Evolutionary conservation across 164 flowering plant genomes (phyloP), one percentile per base, ranked within the genome.

Genomic region (Liriodendron chinense): DNA sequence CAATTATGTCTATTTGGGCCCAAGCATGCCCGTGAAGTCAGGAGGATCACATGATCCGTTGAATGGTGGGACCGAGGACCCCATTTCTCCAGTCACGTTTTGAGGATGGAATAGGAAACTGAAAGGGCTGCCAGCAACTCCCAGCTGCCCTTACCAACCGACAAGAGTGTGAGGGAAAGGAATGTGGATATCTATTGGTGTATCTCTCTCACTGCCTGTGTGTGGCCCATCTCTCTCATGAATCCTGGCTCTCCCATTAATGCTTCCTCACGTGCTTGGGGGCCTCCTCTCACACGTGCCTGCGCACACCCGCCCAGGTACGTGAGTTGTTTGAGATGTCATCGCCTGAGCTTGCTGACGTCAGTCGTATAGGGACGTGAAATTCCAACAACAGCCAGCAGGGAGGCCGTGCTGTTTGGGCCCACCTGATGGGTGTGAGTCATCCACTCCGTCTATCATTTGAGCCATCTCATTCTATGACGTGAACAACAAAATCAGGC

Each of bases 121-220:
- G 10, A 47, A 0, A 57, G 59, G 59, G 18, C 2, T 12, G 59
- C 59, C 59, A 53, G 18, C 59, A 13, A 53, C 59, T 53, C 59
- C 2, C 59, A 53, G n/a, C 57, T 12, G 69, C 59, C 26, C 48
- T 25, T 56, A 74, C 63, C 76, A 65, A 74, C 76, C 76, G 76
- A 74, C 76, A 74, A 66, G 65, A 5, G 63, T 3, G 74, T 57
- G 47, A 71, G 43, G 65, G 47, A 26, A 9, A 23, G 10, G 74
- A 20, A 47, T 47, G 71, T 68, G 71, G 69, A 24, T 16, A 26
- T 24, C 47, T 13, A 7, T 66, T 28, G 69, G 69, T 26, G 43
- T 24, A 66, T 66, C 69, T 66, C 9, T 9, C 43, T 26, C n/a
- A n/a, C n/a, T n/a, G n/a, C n/a, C 7, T 26, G 12, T 34, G 7